Evolutionary conservation across 2,329 filamentous ascomycete genomes (phyloP).

Genomic region (Sclerotinia nivalis): DNA sequence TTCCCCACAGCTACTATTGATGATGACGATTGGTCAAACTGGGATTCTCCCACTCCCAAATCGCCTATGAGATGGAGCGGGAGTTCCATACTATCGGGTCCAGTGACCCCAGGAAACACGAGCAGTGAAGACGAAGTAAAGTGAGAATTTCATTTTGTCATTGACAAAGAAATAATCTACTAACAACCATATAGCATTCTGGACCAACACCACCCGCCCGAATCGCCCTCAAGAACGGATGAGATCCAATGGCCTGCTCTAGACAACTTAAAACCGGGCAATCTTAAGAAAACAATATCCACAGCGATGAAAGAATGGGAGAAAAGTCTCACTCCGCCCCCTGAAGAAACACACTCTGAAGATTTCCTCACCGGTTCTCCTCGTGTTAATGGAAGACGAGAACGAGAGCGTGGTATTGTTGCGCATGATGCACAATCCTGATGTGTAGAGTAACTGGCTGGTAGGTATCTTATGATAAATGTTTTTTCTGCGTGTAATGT

Average conservation of each 20-base stretch:
- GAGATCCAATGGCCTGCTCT: slow-evolving; percentile 45
- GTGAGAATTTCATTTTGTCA: slow-evolving; percentile 30
- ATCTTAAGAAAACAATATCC: slow-evolving; percentile 79
- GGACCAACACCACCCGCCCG: slow-evolving; percentile 29
- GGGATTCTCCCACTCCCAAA: slow-evolving; percentile 58
- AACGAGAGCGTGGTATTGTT: background rate
- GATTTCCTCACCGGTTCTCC: slow-evolving; percentile 3
- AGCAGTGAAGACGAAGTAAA: slow-evolving; percentile 34
- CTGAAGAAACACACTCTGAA: slow-evolving; percentile 29
- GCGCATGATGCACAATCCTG: background rate
- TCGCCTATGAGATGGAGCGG: slow-evolving; percentile 62
- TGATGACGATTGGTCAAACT: slow-evolving; percentile 63
- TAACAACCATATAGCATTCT: background rate
- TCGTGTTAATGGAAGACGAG: background rate
- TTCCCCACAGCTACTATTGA: slow-evolving; percentile 44
- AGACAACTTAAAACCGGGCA: slow-evolving; percentile 61
- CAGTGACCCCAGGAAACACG: slow-evolving; percentile 35
- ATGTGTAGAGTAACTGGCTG: background rate
- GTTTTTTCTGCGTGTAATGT: background rate
- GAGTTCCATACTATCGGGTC: slow-evolving; percentile 40
- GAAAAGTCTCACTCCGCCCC: slow-evolving; percentile 64
- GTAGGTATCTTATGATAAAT: background rate
- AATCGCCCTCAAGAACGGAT: slow-evolving; percentile 34
- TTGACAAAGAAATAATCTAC: slow-evolving; percentile 29
- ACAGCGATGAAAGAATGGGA: slow-evolving; percentile 92